These are phyloP conservation scores for Neurospora sp. DNA, from an alignment of 495 filamentous ascomycete species.

Conservation along the genomic window DNA sequence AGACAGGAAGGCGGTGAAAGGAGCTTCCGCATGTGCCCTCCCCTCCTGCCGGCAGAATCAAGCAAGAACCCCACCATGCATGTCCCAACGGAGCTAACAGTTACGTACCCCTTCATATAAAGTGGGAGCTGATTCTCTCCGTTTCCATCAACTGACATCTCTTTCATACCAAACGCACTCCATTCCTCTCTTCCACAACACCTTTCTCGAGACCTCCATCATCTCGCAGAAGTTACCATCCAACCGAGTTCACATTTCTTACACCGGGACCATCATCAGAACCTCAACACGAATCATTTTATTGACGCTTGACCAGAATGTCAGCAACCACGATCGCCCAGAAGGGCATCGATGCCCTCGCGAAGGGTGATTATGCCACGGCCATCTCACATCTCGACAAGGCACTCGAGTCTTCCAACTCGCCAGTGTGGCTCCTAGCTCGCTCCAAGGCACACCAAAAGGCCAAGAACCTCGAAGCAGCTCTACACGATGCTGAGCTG, in stretches of 20 bases:
- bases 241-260: background rate
- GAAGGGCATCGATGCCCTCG: slow-evolving; percentile 47
- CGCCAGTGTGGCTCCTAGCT: slow-evolving; percentile 77
- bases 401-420: slow-evolving; percentile 58
- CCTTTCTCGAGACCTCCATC: background rate
- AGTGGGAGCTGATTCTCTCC: background rate
- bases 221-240: background rate
- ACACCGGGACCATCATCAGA: background rate
- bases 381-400: slow-evolving; percentile 67
- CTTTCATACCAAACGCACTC: background rate
- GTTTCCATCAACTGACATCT: background rate
- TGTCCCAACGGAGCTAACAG: background rate
- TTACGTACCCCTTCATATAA: background rate
- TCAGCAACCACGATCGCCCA: slow-evolving; percentile 22
- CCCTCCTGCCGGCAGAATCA: background rate
- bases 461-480: slow-evolving; percentile 36
- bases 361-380: slow-evolving; percentile 47
- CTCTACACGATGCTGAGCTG: slow-evolving; percentile 72
- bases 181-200: background rate
- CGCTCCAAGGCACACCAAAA: slow-evolving; percentile 78
- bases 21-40: background rate
- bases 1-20: background rate
- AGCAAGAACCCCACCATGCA: background rate
- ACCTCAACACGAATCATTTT: background rate
- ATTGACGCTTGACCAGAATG: slow-evolving; percentile 8